Evolutionary conservation across 495 filamentous ascomycete species (phyloP), one percentile per base, ranked within the genome.

Genomic region (Penicillium canescens): DNA sequence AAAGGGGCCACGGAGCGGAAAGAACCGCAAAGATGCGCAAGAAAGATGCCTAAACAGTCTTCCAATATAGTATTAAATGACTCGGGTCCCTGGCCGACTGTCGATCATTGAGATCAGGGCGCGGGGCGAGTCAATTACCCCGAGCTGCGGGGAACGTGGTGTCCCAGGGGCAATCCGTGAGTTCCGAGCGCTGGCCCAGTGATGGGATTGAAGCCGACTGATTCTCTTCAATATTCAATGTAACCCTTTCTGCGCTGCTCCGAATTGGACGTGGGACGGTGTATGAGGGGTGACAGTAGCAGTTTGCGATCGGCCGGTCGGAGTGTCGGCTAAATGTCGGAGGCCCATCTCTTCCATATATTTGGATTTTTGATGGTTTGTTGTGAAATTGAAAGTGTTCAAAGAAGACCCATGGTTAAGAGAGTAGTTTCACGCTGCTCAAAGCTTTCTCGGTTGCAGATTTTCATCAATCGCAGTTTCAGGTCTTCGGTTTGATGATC

Each of bases 111-210:
- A 52, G 11, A 45, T 31, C 20, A 7, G 24, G 52, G 21, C 52
- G 39, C 16, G 39, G 46, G 54, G 50, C 39, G 20, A 43, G 37
- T 54, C 11, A 39, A 55, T 41, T 44, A 43, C 36, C 46, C 51
- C 54, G 50, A 44, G 51, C 41, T 62, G 61, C 61, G 61, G 61
- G 61, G 61, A 58, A 61, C 21, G 31, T 39, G 14, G 37, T 6
- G 43, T 31, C 28, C 28, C 20, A 20, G 42, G 24, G 10, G 33
- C 43, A 37, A 60, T 46, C 54, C 43, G 50, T 61, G 41, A 45
- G 38, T 42, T 51, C 31, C 48, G 39, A 33, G 31, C 24, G 2
- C 18, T 9, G 10, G 6, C 5, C 18, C 13, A 33, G 26, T 21
- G 13, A 9, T 34, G 8, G 28, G 14, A 23, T 12, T 21, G 23